These are phyloP conservation scores for Deinandra increscens DNA, from an alignment of 129 eudicot species.

Conservation along the genomic window DNA sequence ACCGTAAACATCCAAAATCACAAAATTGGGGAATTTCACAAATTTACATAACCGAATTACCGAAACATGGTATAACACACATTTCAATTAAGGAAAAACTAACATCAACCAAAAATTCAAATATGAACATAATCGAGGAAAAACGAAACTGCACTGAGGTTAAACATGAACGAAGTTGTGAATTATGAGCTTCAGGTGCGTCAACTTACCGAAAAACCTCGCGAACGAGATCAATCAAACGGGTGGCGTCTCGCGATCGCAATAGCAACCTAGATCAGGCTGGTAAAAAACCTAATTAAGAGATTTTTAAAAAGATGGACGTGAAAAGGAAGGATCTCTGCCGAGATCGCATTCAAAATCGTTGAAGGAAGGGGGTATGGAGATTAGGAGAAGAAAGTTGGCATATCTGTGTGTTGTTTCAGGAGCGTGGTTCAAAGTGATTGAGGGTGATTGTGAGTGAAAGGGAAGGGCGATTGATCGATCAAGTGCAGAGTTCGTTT, in stretches of 20 bases:
- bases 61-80: neutral
- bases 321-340: neutral
- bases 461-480: conserved; percentile 30
- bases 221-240: conserved; percentile 11
- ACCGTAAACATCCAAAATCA: conserved; percentile 3
- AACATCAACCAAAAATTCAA: conserved; percentile 8
- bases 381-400: conserved; percentile 16
- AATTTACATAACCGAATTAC: neutral
- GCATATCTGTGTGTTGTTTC: conserved; percentile 22
- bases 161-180: conserved; percentile 10
- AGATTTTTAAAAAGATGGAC: conserved; percentile 1
- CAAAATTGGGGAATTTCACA: neutral
- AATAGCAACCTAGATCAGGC: conserved; percentile 19
- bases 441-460: conserved; percentile 21
- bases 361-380: conserved; percentile 19
- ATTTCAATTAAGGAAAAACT: conserved; percentile 1
- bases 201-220: conserved; percentile 19
- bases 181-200: conserved; percentile 14
- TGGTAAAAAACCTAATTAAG: conserved; percentile 22
- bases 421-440: conserved; percentile 34
- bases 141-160: conserved; percentile 13
- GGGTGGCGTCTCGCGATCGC: conserved; percentile 10
- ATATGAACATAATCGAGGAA: conserved; percentile 13
- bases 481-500: conserved; percentile 29
- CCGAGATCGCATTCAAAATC: conserved; percentile 29